These are phyloP conservation scores for Tagetes patula DNA, from an alignment of 129 eudicot genomes.

Conservation along the genomic window DNA sequence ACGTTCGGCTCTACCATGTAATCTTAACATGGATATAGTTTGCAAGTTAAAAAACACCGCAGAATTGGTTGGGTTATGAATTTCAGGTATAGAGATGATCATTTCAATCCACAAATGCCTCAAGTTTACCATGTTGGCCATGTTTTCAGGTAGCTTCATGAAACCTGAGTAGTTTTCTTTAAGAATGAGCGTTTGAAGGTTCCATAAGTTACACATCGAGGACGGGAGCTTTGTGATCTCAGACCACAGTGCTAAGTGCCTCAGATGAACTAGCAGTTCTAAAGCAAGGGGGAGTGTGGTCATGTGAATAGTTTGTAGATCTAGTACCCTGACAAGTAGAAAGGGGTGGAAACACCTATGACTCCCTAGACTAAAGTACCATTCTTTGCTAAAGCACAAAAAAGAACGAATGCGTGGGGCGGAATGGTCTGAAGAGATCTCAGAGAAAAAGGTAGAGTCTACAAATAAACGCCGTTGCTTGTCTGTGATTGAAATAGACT, in stretches of 20 bases:
- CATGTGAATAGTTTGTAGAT: constrained; percentile 38
- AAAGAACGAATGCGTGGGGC: constrained; percentile 31
- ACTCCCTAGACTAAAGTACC: constrained; percentile 31
- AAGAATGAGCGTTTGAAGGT: constrained; percentile 63
- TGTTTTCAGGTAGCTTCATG: constrained; percentile 37
- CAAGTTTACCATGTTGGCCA: constrained; percentile 31
- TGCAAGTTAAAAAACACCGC: constrained; percentile 27
- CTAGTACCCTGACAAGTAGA: constrained; percentile 51
- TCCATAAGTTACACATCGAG: constrained; percentile 42
- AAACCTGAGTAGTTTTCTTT: constrained; percentile 20
- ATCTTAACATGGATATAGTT: constrained; percentile 33
- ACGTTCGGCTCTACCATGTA: constrained; percentile 33
- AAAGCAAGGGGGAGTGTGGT: constrained; percentile 49
- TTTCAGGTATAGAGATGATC: constrained; percentile 33
- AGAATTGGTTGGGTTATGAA: constrained; percentile 18
- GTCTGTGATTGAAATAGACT: constrained; percentile 2
- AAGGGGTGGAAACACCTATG: constrained; percentile 43
- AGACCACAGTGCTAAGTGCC: constrained; percentile 54
- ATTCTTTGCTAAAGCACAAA: constrained; percentile 36
- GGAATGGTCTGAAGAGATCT: constrained; percentile 29
- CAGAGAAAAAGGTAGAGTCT: constrained; percentile 27
- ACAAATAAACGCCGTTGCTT: constrained; percentile 29
- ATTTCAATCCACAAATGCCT: constrained; percentile 35
- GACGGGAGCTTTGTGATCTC: constrained; percentile 49
- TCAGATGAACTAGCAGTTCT: constrained; percentile 33